Base-by-base conservation (phyloP, 2,329 filamentous ascomycete species). In the Exophiala sideris region DNA sequence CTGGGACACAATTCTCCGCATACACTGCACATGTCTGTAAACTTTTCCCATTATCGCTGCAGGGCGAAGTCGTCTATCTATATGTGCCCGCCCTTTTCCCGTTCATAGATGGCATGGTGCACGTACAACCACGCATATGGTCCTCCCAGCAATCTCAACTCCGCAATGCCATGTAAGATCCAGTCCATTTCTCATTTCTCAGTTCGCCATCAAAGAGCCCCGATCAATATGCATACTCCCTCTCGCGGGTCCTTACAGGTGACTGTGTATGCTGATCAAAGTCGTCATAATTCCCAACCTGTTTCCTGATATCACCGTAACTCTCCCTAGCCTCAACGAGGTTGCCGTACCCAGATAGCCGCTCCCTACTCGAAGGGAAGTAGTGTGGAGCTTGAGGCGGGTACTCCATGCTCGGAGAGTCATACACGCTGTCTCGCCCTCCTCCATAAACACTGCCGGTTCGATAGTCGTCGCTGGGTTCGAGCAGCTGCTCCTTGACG, bases 401-500 rank as follows among this genome's bases (percentile, higher is more conserved):
- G 35, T 62, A 60, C 35, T 61, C 56, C 51, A 56, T 50, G 33
- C 56, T 58, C 39, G 66, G 70, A 53, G 90, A 87, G 42, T 80
- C 76, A 71, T 91, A 94, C 42, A 87, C 73, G 2, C 88, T 91
- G 18, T 77, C 77, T 54, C 88, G 49, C 9, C 52, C 53, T 21
- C 38, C 46, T 18, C 52, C 55, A n/a, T 58, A 57, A 33, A 58
- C 38, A 42, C 51, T 58, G 24, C 7, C 5, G 8, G 52, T 82
- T 56, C 87, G 85, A 55, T 92, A 88, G 52, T 94, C 89, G 61
- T 60, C 57, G 18, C 18, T 48, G 35, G 56, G 52, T n/a, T 94
- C 89, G 41, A 86, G 83, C 14, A 94, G 79, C 9, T 89, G 79
- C 59, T 97, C 92, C 76, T 97, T 97, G 68, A 97, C 88, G 69